Evolutionary conservation across 441 rosid species (phyloP).

Genomic region (Euphorbia corollata): DNA sequence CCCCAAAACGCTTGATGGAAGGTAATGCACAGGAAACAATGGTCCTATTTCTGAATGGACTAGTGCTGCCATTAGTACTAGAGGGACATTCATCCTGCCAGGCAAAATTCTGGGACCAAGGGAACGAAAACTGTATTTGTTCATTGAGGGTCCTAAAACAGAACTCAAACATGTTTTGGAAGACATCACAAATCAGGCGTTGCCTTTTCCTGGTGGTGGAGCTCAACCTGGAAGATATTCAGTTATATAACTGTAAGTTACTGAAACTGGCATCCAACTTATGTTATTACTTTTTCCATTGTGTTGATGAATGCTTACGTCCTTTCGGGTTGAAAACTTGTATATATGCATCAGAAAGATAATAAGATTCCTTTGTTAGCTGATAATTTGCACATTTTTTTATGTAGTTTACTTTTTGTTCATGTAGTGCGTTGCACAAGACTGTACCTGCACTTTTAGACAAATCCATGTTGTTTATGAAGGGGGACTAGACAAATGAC

Average conservation of each 20-base stretch:
- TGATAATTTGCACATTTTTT: too few relatives aligned
- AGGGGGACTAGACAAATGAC: too few relatives aligned
- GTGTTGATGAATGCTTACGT: too few relatives aligned
- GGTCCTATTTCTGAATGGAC: constrained; percentile 94
- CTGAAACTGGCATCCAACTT: constrained; percentile 13
- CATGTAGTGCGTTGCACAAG: not conserved
- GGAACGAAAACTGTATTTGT: constrained; percentile 84
- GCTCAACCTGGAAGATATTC: constrained; percentile 88
- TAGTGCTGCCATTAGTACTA: constrained; percentile 88
- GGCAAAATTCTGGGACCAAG: constrained; percentile 60
- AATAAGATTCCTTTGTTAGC: too few relatives aligned
- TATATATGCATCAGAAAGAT: too few relatives aligned
- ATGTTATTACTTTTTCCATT: constrained; percentile 2
- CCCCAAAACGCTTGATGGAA: constrained; percentile 98
- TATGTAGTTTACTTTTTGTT: not conserved
- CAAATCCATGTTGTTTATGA: too few relatives aligned
- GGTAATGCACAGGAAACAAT: constrained; percentile 93
- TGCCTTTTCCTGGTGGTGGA: constrained; percentile 86
- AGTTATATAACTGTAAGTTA: constrained; percentile 65
- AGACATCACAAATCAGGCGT: constrained; percentile 72
- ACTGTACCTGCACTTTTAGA: not conserved
- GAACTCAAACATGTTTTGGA: constrained; percentile 85
- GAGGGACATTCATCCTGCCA: constrained; percentile 67
- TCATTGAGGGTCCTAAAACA: constrained; percentile 78
- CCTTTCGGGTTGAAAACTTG: too few relatives aligned